phyloP scores from a whole-genome alignment of 768 basidiomycete genomes.

The Favolaschia claudopus region DNA sequence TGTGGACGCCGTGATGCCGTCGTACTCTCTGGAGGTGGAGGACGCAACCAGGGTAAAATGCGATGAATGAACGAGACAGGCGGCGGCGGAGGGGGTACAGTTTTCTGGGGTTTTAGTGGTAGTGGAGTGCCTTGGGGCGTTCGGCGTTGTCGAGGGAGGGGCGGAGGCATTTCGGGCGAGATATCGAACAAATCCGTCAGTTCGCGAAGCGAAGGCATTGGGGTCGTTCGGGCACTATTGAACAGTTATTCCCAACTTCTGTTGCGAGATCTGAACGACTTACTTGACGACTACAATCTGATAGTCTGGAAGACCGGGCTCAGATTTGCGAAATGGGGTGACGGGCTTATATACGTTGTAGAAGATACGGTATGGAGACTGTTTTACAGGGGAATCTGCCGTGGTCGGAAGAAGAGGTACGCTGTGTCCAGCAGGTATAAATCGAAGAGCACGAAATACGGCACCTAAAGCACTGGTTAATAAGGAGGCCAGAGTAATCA shows the following conservation, averaged over 20 bases:
- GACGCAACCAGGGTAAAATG: slow-evolving; percentile 36
- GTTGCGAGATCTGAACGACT: slow-evolving; percentile 32
- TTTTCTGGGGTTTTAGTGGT: background rate
- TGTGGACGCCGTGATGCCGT: slow-evolving; percentile 55
- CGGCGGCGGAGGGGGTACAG: slow-evolving; percentile 5
- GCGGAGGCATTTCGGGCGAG: slow-evolving; percentile 73
- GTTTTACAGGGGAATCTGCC: slow-evolving; percentile 21
- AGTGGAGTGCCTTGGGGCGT: slow-evolving; percentile 26
- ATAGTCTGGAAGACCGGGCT: slow-evolving; percentile 85
- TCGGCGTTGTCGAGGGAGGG: slow-evolving; percentile 55
- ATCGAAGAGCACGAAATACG: slow-evolving; percentile 72
- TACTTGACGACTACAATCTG: slow-evolving; percentile 87
- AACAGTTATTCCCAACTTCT: background rate
- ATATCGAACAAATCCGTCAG: slow-evolving; percentile 74
- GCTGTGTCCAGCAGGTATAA: slow-evolving; percentile 73
- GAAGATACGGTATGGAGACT: slow-evolving; percentile 81
- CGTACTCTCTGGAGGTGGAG: slow-evolving; percentile 14
- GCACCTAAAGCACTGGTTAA: slow-evolving; percentile 55
- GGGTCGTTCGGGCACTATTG: slow-evolving; percentile 79
- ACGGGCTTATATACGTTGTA: slow-evolving; percentile 93
- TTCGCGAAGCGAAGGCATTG: slow-evolving; percentile 84
- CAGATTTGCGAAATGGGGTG: slow-evolving; percentile 81
- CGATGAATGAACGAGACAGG: slow-evolving; percentile 35
- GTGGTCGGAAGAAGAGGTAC: slow-evolving; percentile 50
- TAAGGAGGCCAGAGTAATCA: background rate